A percentile compares a stretch with the other conserved stretches of the same genome.
These are phyloP conservation scores for Rhinocladiella similis DNA, from an alignment of 2,329 filamentous ascomycete species.

Conservation along the genomic window DNA sequence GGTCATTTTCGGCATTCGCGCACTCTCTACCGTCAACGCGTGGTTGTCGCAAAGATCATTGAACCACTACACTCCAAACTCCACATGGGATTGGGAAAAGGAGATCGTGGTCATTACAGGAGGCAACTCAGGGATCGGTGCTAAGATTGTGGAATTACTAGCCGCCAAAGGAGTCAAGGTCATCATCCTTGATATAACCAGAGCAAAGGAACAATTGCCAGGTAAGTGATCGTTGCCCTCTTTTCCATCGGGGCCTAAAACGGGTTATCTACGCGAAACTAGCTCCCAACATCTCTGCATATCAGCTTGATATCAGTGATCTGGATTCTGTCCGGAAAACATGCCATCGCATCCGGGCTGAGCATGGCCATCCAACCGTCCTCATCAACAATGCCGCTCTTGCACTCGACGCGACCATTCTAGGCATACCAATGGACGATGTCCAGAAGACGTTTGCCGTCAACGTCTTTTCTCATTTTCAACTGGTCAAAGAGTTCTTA, in stretches of 20 bases:
- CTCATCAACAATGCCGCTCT: constrained; percentile 73
- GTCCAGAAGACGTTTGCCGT: constrained; percentile 69
- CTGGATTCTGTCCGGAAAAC: constrained; percentile 49
- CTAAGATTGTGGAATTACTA: constrained; percentile 33
- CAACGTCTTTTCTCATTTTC: constrained; percentile 68
- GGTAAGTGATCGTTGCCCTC: not conserved
- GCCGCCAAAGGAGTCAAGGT: constrained; percentile 1
- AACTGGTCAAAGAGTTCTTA: constrained; percentile 64
- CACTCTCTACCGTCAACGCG: not conserved
- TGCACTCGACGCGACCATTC: constrained; percentile 58
- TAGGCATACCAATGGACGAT: constrained; percentile 58
- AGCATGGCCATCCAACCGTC: constrained; percentile 65
- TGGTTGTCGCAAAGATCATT: not conserved
- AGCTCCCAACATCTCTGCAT: constrained; percentile 35
- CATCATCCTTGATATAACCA: constrained; percentile 4
- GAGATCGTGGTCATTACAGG: constrained; percentile 12
- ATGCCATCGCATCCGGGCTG: constrained; percentile 46
- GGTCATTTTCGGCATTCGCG: not conserved
- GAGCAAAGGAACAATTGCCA: not conserved
- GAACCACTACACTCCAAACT: not conserved
- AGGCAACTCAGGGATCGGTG: constrained; percentile 16
- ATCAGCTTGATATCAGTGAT: constrained; percentile 68
- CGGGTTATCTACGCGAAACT: not conserved
- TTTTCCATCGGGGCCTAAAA: no score
- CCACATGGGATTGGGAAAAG: constrained; percentile 1